These are phyloP conservation scores for Talaromyces albobiverticillius DNA, from an alignment of 2,329 filamentous ascomycete species.

Conservation along the genomic window DNA sequence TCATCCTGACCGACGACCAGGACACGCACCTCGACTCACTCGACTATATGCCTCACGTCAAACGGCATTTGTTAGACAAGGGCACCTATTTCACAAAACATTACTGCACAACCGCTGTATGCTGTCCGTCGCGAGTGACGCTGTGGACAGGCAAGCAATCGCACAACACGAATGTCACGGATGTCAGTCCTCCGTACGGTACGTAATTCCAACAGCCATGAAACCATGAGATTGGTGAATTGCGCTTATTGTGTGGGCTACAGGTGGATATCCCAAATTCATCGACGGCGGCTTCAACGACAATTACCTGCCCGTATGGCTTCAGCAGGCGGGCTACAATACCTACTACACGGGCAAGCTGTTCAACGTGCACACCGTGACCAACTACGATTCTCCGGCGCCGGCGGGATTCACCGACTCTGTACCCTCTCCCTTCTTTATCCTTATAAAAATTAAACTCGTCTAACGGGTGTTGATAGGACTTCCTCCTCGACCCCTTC, in stretches of 20 bases:
- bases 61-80: conserved; percentile 15
- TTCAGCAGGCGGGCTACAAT: conserved; percentile 66
- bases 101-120: conserved; percentile 60
- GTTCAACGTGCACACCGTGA: conserved; percentile 61
- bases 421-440: conserved; percentile 20
- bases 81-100: conserved; percentile 50
- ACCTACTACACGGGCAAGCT: conserved; percentile 71
- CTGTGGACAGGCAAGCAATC: conserved; percentile 63
- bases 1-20: conserved; percentile 68
- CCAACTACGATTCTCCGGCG: conserved; percentile 60
- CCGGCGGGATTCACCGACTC: conserved; percentile 60
- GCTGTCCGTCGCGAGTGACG: conserved; percentile 63
- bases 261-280: conserved; percentile 60
- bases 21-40: conserved; percentile 41
- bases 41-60: conserved; percentile 53
- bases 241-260: too few relatives aligned
- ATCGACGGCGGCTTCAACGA: conserved; percentile 63
- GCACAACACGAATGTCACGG: conserved; percentile 68
- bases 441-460: too few relatives aligned
- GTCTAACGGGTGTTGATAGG: too few relatives aligned
- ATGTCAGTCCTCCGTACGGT: conserved; percentile 31
- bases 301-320: conserved; percentile 67
- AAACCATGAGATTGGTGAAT: too few relatives aligned
- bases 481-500: conserved; percentile 62
- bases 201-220: too few relatives aligned